Conservation (phyloP, 2,329 filamentous ascomycete genomes). For the Sporothrix euskadiensis region DNA sequence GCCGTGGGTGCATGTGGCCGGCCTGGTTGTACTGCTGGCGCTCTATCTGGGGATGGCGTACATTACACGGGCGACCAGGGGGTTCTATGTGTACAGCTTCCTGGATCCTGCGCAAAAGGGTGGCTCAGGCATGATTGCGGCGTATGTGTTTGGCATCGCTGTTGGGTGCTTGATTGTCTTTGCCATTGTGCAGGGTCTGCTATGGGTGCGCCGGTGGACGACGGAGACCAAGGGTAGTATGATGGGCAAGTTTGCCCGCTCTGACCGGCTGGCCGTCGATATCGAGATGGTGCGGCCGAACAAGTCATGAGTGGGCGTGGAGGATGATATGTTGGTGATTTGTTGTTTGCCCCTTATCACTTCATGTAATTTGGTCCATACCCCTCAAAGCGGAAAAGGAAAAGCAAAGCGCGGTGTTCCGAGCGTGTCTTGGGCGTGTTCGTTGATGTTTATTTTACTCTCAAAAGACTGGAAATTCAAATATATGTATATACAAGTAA, state of each 20-base stretch:
- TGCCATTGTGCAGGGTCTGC: slow-evolving; percentile 50
- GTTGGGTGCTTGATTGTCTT: slow-evolving; percentile 56
- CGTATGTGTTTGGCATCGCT: slow-evolving; percentile 62
- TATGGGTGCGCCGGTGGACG: slow-evolving; percentile 53
- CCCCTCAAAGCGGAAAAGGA: background rate
- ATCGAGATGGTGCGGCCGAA: background rate
- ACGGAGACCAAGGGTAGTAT: slow-evolving; percentile 50
- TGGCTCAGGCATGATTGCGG: slow-evolving; percentile 56
- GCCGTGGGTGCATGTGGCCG: slow-evolving; percentile 65
- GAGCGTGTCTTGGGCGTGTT: too few relatives aligned
- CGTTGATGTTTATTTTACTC: background rate
- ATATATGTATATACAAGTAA: background rate
- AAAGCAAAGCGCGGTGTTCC: background rate
- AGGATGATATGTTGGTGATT: background rate
- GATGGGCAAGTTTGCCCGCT: slow-evolving; percentile 42
- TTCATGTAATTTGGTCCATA: background rate
- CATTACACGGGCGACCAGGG: slow-evolving; percentile 66
- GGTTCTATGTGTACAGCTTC: slow-evolving; percentile 77
- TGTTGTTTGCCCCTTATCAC: background rate
- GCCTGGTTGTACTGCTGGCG: slow-evolving; percentile 68
- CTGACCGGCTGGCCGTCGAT: slow-evolving; percentile 10
- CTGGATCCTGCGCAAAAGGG: slow-evolving; percentile 61
- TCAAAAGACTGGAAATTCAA: background rate
- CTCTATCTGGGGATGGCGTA: slow-evolving; percentile 75
- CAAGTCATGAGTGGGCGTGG: slow-evolving; percentile 9